Evolutionary conservation across 108 stramenopile genomes (phyloP).

Genomic region (Pseudonitzschia multiseries): DNA sequence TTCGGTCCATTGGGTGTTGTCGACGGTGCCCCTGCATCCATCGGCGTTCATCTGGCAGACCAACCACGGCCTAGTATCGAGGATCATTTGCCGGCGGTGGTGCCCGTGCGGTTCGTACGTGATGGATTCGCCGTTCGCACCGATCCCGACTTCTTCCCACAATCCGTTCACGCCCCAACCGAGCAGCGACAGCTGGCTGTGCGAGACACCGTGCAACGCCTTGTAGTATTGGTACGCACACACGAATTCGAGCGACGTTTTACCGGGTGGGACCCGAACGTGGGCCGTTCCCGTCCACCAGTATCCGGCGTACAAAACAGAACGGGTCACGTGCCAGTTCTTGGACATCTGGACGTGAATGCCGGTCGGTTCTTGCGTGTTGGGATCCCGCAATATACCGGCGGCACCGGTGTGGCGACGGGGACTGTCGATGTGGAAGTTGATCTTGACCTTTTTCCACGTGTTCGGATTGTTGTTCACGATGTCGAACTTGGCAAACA

Average conservation of each 20-base stretch:
- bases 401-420: not conserved
- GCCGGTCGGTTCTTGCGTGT: not conserved
- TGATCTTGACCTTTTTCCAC: slow-evolving; percentile 6
- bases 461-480: not conserved
- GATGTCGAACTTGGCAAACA: not conserved
- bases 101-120: slow-evolving; percentile 8
- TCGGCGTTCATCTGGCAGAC: not conserved
- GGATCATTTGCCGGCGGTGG: slow-evolving; percentile 8
- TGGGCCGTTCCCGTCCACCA: slow-evolving; percentile 3
- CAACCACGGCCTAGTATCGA: slow-evolving; percentile 2
- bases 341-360: slow-evolving; percentile 11
- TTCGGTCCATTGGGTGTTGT: slow-evolving; percentile 6
- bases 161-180: slow-evolving; percentile 4
- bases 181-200: not conserved
- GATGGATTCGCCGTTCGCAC: slow-evolving; percentile 12
- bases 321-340: not conserved
- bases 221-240: slow-evolving; percentile 4
- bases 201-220: not conserved
- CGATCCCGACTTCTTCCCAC: slow-evolving; percentile 6
- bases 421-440: slow-evolving; percentile 2
- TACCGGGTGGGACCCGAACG: not conserved
- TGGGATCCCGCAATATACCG: slow-evolving; percentile 2
- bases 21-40: not conserved
- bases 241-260: not conserved
- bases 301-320: not conserved